Percentiles rank a stretch among this genome's conserved stretches.
phyloP scores from a whole-genome alignment of 345 rosid genomes.

The Dimocarpus longan region DNA sequence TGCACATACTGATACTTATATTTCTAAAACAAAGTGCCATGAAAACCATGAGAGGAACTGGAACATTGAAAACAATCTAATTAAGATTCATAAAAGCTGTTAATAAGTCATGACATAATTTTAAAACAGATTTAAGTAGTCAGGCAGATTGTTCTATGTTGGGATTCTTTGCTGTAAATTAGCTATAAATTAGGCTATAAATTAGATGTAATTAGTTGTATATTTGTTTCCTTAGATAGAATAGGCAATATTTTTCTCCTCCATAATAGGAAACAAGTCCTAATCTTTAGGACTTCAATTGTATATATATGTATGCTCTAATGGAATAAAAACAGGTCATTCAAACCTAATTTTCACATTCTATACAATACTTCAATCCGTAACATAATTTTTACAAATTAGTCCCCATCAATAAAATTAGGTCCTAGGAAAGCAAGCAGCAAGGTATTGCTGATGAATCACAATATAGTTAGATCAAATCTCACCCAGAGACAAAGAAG shows the following conservation, averaged over 20 bases:
- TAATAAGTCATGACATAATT: neutral
- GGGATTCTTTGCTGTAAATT: too few relatives aligned
- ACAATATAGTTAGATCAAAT: neutral
- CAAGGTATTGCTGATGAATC: neutral
- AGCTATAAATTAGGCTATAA: too few relatives aligned
- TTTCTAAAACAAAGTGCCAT: neutral
- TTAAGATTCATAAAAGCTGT: neutral
- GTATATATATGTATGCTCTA: too few relatives aligned
- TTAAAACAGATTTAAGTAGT: conserved; percentile 3
- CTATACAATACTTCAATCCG: neutral
- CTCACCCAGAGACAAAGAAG: neutral
- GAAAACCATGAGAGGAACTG: neutral
- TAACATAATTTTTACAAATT: neutral
- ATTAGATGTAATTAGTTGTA: too few relatives aligned
- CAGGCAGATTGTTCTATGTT: too few relatives aligned
- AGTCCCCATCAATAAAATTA: neutral
- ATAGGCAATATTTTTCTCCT: too few relatives aligned
- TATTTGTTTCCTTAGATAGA: too few relatives aligned
- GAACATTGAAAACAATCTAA: neutral
- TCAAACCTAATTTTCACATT: too few relatives aligned
- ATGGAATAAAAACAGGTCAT: too few relatives aligned
- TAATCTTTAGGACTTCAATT: too few relatives aligned
- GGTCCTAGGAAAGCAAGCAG: neutral
- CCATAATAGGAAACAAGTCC: too few relatives aligned
- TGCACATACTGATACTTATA: neutral